Base-by-base conservation (phyloP, 495 filamentous ascomycete species). In the Halenospora varia region DNA sequence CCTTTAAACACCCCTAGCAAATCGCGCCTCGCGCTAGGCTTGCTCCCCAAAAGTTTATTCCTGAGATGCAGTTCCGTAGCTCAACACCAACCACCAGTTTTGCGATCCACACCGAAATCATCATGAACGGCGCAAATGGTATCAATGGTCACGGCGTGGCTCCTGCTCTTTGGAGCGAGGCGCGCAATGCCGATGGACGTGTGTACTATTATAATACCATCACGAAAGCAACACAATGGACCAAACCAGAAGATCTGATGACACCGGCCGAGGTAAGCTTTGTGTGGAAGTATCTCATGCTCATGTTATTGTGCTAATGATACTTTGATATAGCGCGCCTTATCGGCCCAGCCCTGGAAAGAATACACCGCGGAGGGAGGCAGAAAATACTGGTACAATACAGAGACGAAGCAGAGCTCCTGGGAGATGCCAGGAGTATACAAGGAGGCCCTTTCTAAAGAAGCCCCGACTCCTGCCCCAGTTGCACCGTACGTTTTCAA, bases 351-450 rank as follows among this genome's bases (percentile, higher is more conserved):
- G 48, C 88, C 92, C 52, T 98, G 91, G 90, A 96, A 92, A 63
- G 92, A 96, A 70, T 91, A 96, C 63, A 90, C 88, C 10, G 82
- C 88, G 40, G 86, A 89, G 56, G 89, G 84, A 53, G 95, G 92
- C 22, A 82, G 87, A 62, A 90, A 93, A 66, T 98, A 98, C 68
- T 98, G 92, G 91, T 85, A 89, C 69, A 90, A 97, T 69, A 88
- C 84, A 2, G 88, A 96, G 67, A 93, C 84, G 39, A 93, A 94
- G 75, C 81, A 90, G 73, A 97, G 89, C 71, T 88, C 88, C 49
- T 98, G 94, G 94, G 87, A 92, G 56, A 95, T 96, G 81, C 93
- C 93, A 52, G 88, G 90, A 46, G 85, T 79, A 52, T 92, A 91
- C 75, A 90, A 88, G 64, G 71, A 82, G 69, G 79, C 89, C 65